phyloP scores from a whole-genome alignment of 148 eudicot species.

The Hydrangea macrophylla region DNA sequence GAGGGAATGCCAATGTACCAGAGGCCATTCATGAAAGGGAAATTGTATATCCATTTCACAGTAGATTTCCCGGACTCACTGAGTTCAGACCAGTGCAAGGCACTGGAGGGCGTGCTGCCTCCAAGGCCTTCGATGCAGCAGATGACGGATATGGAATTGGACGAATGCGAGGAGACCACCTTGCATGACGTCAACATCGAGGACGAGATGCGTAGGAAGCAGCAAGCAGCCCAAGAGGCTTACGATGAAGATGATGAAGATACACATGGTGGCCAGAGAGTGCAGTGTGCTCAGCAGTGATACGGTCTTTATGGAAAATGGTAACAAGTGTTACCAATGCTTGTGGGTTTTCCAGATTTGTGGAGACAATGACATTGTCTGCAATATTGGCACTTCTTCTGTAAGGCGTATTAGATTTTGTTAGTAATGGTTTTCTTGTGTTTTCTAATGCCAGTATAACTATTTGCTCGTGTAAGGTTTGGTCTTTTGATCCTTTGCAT shows the following conservation, averaged over 20 bases:
- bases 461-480: too few relatives aligned
- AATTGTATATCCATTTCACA: conserved; percentile 47
- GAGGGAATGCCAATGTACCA: conserved; percentile 54
- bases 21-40: conserved; percentile 50
- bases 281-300: conserved; percentile 54
- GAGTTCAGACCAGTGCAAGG: conserved; percentile 39
- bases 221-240: conserved; percentile 46
- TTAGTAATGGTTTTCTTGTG: too few relatives aligned
- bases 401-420: too few relatives aligned
- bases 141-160: conserved; percentile 42
- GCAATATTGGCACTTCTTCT: too few relatives aligned
- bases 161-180: conserved; percentile 55
- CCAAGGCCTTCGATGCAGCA: conserved; percentile 32
- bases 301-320: too few relatives aligned
- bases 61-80: conserved; percentile 48
- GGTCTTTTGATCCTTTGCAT: too few relatives aligned
- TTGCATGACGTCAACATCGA: conserved; percentile 50
- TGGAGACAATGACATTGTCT: too few relatives aligned
- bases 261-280: conserved; percentile 52
- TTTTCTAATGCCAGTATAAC: too few relatives aligned
- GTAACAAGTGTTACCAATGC: too few relatives aligned
- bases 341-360: too few relatives aligned
- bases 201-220: conserved; percentile 50
- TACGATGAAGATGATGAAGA: conserved; percentile 53
- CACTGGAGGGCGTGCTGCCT: conserved; percentile 45